Percentiles rank a stretch among this genome's conserved stretches.
These are phyloP conservation scores for Candida mesenterica DNA, from an alignment of 1,139 yeast genomes.

Conservation along the genomic window DNA sequence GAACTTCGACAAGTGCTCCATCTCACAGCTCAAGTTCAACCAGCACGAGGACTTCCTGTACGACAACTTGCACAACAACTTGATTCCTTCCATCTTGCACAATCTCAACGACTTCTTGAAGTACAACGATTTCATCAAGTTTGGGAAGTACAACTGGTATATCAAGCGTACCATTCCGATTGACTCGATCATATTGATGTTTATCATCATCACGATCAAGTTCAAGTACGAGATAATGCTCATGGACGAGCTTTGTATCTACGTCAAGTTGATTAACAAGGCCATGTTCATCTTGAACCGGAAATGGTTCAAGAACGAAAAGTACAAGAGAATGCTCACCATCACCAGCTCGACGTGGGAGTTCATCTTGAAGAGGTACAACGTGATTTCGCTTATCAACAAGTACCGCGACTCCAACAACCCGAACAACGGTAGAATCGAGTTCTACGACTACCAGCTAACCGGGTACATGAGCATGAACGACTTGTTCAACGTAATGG, in stretches of 20 bases:
- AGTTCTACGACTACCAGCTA: conserved; percentile 42
- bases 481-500: conserved; percentile 43
- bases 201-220: conserved; percentile 53
- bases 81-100: conserved; percentile 58
- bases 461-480: conserved; percentile 40
- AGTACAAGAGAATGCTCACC: conserved; percentile 45
- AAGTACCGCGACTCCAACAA: conserved; percentile 25
- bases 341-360: conserved; percentile 47
- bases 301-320: conserved; percentile 49
- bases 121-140: conserved; percentile 47
- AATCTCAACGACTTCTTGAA: conserved; percentile 53
- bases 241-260: conserved; percentile 28
- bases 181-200: conserved; percentile 55
- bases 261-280: conserved; percentile 42
- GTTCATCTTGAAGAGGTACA: conserved; percentile 35
- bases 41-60: conserved; percentile 40
- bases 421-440: conserved; percentile 20
- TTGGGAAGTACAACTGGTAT: conserved; percentile 59
- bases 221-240: conserved; percentile 46
- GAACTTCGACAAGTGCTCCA: conserved; percentile 36
- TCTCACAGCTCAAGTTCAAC: conserved; percentile 36
- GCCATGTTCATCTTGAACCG: conserved; percentile 43
- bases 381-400: conserved; percentile 31
- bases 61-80: conserved; percentile 49
- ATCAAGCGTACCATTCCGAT: conserved; percentile 57